Percentiles rank a stretch among this genome's conserved stretches.
phyloP scores from a whole-genome alignment of 106 monocot genomes.

The Triglochin maritima region DNA sequence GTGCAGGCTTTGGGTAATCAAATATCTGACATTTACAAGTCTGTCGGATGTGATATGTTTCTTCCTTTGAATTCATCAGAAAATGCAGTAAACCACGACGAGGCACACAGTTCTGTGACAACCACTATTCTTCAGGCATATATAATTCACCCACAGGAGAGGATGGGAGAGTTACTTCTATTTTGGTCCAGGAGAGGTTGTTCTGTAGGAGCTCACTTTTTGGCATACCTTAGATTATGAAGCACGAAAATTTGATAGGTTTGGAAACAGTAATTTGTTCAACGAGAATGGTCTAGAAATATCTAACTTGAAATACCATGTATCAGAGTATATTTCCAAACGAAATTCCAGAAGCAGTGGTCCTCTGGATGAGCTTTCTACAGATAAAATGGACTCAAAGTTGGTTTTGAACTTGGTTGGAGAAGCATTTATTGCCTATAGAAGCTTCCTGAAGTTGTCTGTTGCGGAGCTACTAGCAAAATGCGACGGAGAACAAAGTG shows the following conservation, averaged over 20 bases:
- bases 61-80: no score
- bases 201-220: neutral
- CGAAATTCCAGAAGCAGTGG: no score
- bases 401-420: slow-evolving; percentile 1
- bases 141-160: no score
- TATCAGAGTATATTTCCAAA: neutral
- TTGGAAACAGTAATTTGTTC: neutral
- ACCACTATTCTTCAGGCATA: no score
- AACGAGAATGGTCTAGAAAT: neutral
- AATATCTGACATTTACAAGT: no score
- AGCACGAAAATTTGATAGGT: neutral
- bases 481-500: neutral
- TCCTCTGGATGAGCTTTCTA: neutral
- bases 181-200: slow-evolving; percentile 6
- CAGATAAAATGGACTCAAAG: neutral
- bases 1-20: no score
- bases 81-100: no score
- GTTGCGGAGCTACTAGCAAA: neutral
- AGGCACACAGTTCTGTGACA: no score
- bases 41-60: no score
- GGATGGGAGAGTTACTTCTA: neutral
- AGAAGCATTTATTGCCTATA: slow-evolving; percentile 5
- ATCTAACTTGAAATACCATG: slow-evolving; percentile 1
- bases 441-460: slow-evolving; percentile 2
- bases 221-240: slow-evolving; percentile 4